phyloP scores from a whole-genome alignment of 164 flowering plant genomes.

The Stephania yunnanensis region DNA sequence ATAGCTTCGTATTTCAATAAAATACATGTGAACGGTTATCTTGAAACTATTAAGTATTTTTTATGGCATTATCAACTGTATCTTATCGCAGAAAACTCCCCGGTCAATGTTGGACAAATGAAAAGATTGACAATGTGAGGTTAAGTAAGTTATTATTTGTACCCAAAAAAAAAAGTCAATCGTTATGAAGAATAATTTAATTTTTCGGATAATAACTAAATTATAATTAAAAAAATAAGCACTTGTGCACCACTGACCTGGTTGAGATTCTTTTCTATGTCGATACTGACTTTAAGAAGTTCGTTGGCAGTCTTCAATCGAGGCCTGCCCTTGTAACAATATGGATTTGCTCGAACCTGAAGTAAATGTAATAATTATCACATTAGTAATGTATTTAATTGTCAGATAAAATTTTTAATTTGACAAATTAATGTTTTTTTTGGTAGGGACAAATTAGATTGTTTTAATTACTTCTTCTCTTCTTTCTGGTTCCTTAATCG shows the following conservation, averaged over 20 bases:
- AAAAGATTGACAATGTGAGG: not conserved
- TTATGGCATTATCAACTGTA: too few relatives aligned
- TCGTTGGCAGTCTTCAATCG: conserved; percentile 68
- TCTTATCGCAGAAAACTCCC: not conserved
- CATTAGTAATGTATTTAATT: too few relatives aligned
- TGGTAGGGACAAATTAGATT: not conserved
- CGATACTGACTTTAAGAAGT: conserved; percentile 46
- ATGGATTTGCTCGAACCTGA: conserved; percentile 58
- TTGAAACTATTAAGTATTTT: too few relatives aligned
- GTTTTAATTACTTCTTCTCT: conserved; percentile 49
- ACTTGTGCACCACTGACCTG: conserved; percentile 32
- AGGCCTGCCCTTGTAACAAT: conserved; percentile 77
- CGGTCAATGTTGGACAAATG: not conserved
- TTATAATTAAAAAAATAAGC: too few relatives aligned
- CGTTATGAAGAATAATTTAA: too few relatives aligned
- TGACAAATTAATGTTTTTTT: not conserved
- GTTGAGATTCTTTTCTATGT: conserved; percentile 53
- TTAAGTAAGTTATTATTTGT: not conserved
- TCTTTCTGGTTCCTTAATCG: conserved; percentile 52
- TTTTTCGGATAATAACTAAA: too few relatives aligned
- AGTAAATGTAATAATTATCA: not conserved
- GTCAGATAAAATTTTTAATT: too few relatives aligned
- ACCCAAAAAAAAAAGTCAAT: too few relatives aligned
- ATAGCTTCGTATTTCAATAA: too few relatives aligned
- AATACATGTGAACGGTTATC: too few relatives aligned